These are phyloP conservation scores for Xylaria sp. DNA, from an alignment of 2,329 filamentous ascomycete species.

Conservation along the genomic window DNA sequence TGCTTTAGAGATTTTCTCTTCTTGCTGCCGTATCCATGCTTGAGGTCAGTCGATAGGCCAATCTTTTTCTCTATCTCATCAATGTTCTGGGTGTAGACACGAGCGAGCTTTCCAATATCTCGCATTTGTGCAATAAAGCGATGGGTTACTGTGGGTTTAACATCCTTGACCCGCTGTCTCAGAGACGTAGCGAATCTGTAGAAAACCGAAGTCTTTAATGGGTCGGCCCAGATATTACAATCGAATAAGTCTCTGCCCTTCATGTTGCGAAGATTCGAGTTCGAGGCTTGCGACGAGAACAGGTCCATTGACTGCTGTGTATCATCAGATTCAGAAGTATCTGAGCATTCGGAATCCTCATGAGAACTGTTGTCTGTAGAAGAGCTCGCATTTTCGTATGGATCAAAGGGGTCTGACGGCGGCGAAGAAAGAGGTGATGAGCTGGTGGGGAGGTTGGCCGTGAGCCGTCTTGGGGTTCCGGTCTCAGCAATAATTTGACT, in stretches of 20 bases:
- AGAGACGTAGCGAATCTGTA: slow-evolving; percentile 74
- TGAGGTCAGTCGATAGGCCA: slow-evolving; percentile 67
- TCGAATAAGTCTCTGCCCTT: slow-evolving; percentile 77
- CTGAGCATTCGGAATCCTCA: slow-evolving; percentile 42
- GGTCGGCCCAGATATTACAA: slow-evolving; percentile 71
- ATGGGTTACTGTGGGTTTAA: slow-evolving; percentile 69
- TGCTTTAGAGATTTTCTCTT: slow-evolving; percentile 52
- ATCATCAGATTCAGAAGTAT: slow-evolving; percentile 53
- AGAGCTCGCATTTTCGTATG: slow-evolving; percentile 47
- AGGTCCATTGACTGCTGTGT: slow-evolving; percentile 49
- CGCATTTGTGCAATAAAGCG: slow-evolving; percentile 71
- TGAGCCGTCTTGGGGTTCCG: slow-evolving; percentile 33
- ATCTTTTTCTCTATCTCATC: slow-evolving; percentile 75
- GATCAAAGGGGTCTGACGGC: slow-evolving; percentile 58
- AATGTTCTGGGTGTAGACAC: slow-evolving; percentile 79
- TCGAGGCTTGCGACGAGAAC: slow-evolving; percentile 48
- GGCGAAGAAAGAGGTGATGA: slow-evolving; percentile 65
- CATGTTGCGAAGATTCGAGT: slow-evolving; percentile 60
- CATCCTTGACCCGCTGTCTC: slow-evolving; percentile 67
- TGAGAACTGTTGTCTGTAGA: slow-evolving; percentile 49
- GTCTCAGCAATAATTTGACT: slow-evolving; percentile 6
- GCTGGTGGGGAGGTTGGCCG: slow-evolving; percentile 42
- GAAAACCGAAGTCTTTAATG: slow-evolving; percentile 71
- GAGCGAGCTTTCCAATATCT: slow-evolving; percentile 70
- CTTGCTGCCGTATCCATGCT: slow-evolving; percentile 65